Evolutionary conservation across 495 filamentous ascomycete species (phyloP), one percentile per base, ranked within the genome.

Genomic region (Podospora pseudocomata): DNA sequence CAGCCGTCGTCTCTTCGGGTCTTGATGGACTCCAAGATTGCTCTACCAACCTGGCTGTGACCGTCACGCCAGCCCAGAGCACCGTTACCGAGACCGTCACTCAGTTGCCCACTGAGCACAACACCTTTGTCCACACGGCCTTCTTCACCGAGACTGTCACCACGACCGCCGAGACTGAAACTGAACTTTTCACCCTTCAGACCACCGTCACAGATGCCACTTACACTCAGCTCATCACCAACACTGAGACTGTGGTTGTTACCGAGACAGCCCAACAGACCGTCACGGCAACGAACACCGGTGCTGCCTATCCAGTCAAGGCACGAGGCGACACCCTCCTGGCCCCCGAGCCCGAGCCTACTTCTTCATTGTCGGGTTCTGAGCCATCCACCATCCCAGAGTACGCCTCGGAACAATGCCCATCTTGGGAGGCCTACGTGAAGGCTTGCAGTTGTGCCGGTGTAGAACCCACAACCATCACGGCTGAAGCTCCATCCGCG

Each of bases 361-460:
- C 30, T 7, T 32, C 30, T 4, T 7, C 30, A 32, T 4, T 32
- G 4, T 32, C 30, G 7, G 30, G 30, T 7, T 18, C 54, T 4
- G 54, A 56, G 54, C 54, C 54, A 6, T 56, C 54, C 5, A 1
- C 7, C 30, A 57, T 67, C 34, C 70, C 70, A 9, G 55, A 18
- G 9, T 72, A 72, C 20, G 70, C 70, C 15, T 19, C 55, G 20
- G 58, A 26, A 60, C 67, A 55, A 55, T 72, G 70, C 65, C 54
- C 53, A 30, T 67, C 64, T 6, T 72, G 58, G n/a, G 60, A 44
- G n/a, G 70, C 69, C 60, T 72, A 72, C 68, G 62, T 27, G 20
- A 66, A 62, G 54, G 70, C 67, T 1, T 72, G 70, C 67, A 39
- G 49, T 1, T 72, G 70, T 61, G 67, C 34, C 57, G 67, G 67